Percentiles rank a stretch among this genome's conserved stretches.
Conservation (phyloP, 192 early-diverging fungal species). For the Irineochytrium annulatum region DNA sequence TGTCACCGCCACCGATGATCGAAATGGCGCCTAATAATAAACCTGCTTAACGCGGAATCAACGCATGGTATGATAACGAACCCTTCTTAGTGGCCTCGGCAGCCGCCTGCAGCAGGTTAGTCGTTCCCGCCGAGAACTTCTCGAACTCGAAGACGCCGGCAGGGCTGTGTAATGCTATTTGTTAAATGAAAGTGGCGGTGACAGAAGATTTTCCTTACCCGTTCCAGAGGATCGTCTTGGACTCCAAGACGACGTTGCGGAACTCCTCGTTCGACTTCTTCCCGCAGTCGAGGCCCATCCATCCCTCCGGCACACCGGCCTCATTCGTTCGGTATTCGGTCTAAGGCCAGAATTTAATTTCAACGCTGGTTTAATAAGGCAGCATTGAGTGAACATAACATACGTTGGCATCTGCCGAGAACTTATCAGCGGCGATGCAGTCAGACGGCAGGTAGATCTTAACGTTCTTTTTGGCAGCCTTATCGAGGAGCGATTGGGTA, state of each 20-base stretch:
- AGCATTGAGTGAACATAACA: not conserved
- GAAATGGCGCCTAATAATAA: conserved; percentile 65
- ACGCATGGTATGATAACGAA: conserved; percentile 2
- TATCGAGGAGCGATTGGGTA: conserved; percentile 74
- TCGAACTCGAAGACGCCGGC: conserved; percentile 97
- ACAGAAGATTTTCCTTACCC: conserved; percentile 50
- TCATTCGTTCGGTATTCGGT: conserved; percentile 81
- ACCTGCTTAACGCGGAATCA: not conserved
- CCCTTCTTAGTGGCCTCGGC: conserved; percentile 71
- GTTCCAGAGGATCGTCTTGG: conserved; percentile 98
- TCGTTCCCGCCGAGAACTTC: conserved; percentile 87
- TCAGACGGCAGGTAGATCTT: conserved; percentile 86
- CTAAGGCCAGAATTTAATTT: conserved; percentile 6
- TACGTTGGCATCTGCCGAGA: conserved; percentile 73
- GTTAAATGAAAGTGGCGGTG: not conserved
- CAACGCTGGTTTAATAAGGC: not conserved
- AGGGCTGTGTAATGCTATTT: conserved; percentile 41
- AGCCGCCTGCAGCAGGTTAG: conserved; percentile 78
- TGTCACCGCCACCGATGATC: conserved; percentile 97
- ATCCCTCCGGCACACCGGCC: conserved; percentile 82
- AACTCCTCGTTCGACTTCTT: conserved; percentile 73
- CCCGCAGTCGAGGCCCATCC: conserved; percentile 91
- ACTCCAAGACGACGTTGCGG: conserved; percentile 54
- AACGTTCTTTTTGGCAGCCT: conserved; percentile 87
- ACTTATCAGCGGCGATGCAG: conserved; percentile 85